A percentile compares a stretch with the other conserved stretches of the same genome.
These are phyloP conservation scores for Phytophthora meadii DNA, from an alignment of 352 stramenopile genomes.

Conservation along the genomic window DNA sequence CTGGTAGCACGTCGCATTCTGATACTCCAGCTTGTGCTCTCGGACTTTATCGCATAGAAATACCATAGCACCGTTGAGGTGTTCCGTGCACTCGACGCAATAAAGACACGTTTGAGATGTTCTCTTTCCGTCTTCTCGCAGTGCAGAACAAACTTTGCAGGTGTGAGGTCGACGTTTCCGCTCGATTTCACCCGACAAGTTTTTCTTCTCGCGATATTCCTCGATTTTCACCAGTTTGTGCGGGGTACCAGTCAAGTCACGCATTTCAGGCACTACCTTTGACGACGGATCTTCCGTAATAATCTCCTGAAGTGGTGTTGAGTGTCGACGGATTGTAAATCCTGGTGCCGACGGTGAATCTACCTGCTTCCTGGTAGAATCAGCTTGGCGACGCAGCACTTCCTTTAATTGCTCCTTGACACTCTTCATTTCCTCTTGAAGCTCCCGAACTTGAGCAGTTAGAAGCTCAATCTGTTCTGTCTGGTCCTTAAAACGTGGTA, in stretches of 20 bases:
- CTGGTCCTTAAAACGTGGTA: not conserved
- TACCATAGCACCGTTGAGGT: conserved; percentile 21
- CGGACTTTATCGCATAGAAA: conserved; percentile 37
- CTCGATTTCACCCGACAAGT: conserved; percentile 7
- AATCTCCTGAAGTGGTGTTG: not conserved
- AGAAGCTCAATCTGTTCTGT: conserved; percentile 7
- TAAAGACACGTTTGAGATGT: conserved; percentile 32
- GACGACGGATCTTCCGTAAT: too few relatives aligned
- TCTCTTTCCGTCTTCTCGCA: conserved; percentile 24
- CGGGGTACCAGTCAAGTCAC: too few relatives aligned
- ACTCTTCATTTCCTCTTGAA: conserved; percentile 32
- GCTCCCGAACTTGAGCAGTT: conserved; percentile 26
- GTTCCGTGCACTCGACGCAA: conserved; percentile 32
- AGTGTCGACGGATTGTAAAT: conserved; percentile 8
- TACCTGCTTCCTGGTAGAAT: not conserved
- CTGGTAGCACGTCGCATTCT: conserved; percentile 36
- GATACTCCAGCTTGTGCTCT: conserved; percentile 20
- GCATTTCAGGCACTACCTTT: too few relatives aligned
- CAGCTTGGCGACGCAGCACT: conserved; percentile 12
- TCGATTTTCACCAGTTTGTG: conserved; percentile 18
- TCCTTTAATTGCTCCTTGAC: conserved; percentile 34
- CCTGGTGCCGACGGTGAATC: not conserved
- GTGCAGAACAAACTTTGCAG: conserved; percentile 39
- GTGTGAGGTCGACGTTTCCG: conserved; percentile 27
- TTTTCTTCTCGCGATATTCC: conserved; percentile 33